A percentile compares a stretch with the other conserved stretches of the same genome.
Evolutionary conservation across 2,329 filamentous ascomycete genomes (phyloP).

Genomic region (Ceratocystis smalleyi): DNA sequence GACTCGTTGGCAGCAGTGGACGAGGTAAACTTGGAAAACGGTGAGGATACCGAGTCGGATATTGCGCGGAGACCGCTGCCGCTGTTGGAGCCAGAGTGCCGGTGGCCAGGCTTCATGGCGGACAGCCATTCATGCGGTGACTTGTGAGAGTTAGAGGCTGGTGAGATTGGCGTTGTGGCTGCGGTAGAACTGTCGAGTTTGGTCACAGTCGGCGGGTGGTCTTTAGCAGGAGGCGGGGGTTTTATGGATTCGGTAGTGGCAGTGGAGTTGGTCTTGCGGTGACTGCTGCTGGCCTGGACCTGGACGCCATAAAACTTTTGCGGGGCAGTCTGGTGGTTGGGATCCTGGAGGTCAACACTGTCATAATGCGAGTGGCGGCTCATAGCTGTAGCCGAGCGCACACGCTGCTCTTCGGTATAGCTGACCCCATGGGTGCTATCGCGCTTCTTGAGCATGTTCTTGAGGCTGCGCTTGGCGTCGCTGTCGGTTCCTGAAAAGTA

Average conservation of each 20-base stretch:
- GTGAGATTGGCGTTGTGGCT: slow-evolving; percentile 28
- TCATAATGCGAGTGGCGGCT: slow-evolving; percentile 64
- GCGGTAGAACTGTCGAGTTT: slow-evolving; percentile 37
- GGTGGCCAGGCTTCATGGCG: slow-evolving; percentile 30
- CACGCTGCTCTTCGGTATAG: slow-evolving; percentile 57
- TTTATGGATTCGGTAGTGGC: slow-evolving; percentile 40
- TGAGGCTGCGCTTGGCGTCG: slow-evolving; percentile 46
- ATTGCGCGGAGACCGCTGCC: slow-evolving; percentile 52
- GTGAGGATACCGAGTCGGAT: slow-evolving; percentile 42
- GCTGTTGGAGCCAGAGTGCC: slow-evolving; percentile 25
- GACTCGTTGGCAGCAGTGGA: slow-evolving; percentile 33
- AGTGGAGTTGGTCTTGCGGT: slow-evolving; percentile 47
- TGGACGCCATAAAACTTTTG: slow-evolving; percentile 54
- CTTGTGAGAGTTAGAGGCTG: slow-evolving; percentile 30
- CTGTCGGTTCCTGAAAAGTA: slow-evolving; percentile 87
- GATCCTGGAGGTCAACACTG: slow-evolving; percentile 56
- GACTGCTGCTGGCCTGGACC: slow-evolving; percentile 25
- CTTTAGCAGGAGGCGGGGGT: slow-evolving; percentile 37
- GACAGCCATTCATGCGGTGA: slow-evolving; percentile 42
- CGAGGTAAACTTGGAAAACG: slow-evolving; percentile 34
- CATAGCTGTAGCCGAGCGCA: slow-evolving; percentile 48
- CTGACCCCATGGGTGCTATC: slow-evolving; percentile 39
- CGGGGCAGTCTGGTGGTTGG: slow-evolving; percentile 38
- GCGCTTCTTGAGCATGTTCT: slow-evolving; percentile 66
- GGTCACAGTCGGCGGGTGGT: slow-evolving; percentile 43